A percentile compares a stretch with the other conserved stretches of the same genome.
These are phyloP conservation scores for Colletotrichum camelliae DNA, from an alignment of 2,329 filamentous ascomycete species.

Conservation along the genomic window DNA sequence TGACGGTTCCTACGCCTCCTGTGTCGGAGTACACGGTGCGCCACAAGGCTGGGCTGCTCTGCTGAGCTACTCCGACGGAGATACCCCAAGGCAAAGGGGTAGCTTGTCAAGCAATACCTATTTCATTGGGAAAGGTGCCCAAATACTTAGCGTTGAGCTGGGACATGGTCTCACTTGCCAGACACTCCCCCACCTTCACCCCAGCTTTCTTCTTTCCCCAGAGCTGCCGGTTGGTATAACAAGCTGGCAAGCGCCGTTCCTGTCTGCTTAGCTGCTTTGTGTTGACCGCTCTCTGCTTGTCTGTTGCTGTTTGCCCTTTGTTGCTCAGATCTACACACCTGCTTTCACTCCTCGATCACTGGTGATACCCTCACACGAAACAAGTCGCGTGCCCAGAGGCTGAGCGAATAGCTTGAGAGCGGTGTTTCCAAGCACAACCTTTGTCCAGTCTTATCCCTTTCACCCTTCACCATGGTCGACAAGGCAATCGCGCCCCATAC, in stretches of 20 bases:
- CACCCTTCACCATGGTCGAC: slow-evolving; percentile 9
- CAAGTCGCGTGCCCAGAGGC: background rate
- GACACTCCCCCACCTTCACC: slow-evolving; percentile 19
- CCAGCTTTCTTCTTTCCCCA: slow-evolving; percentile 14
- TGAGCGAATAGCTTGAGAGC: background rate
- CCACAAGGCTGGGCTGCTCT: slow-evolving; percentile 8
- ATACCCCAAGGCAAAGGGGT: slow-evolving; percentile 11
- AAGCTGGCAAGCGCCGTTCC: slow-evolving; percentile 14
- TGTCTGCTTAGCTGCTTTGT: background rate
- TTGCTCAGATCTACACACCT: background rate
- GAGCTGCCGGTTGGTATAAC: slow-evolving; percentile 9
- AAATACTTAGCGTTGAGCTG: slow-evolving; percentile 12
- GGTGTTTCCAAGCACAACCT: background rate
- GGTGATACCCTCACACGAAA: slow-evolving; percentile 1
- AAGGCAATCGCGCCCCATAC: slow-evolving; percentile 22
- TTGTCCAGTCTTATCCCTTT: background rate
- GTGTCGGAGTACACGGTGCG: background rate
- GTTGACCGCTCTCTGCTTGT: slow-evolving; percentile 11
- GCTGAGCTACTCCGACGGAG: background rate
- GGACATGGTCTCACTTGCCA: slow-evolving; percentile 14
- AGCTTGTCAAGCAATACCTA: slow-evolving; percentile 4
- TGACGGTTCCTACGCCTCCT: background rate
- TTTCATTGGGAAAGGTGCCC: slow-evolving; percentile 2
- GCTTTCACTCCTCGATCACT: background rate
- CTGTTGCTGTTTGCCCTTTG: slow-evolving; percentile 9